Evolutionary conservation across 345 rosid species (phyloP).

Genomic region (Crucihimalaya himalaica): DNA sequence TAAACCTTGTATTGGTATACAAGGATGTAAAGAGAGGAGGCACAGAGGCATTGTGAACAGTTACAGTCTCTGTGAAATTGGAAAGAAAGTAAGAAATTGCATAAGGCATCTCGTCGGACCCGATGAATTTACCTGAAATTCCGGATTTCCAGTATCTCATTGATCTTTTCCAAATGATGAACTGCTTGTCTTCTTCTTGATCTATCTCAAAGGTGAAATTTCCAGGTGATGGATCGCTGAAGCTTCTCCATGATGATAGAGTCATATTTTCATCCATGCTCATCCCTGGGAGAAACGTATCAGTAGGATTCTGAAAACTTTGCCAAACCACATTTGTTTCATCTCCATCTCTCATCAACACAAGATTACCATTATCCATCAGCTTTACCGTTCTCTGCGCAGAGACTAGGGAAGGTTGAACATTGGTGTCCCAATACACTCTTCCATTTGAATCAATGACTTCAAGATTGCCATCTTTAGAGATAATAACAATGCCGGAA

Average conservation of each 20-base stretch:
- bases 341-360: conserved; percentile 34
- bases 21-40: conserved; percentile 49
- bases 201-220: conserved; percentile 50
- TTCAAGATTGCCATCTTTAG: conserved; percentile 40
- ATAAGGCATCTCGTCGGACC: conserved; percentile 44
- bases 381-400: conserved; percentile 31
- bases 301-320: conserved; percentile 56
- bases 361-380: conserved; percentile 49
- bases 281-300: conserved; percentile 69
- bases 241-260: conserved; percentile 57
- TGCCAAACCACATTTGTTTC: conserved; percentile 41
- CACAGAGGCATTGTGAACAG: conserved; percentile 46
- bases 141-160: conserved; percentile 54
- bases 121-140: conserved; percentile 41
- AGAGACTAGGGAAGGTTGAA: conserved; percentile 15
- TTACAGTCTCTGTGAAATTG: conserved; percentile 43
- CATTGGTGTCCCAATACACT: conserved; percentile 31
- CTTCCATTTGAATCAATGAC: conserved; percentile 39
- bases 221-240: conserved; percentile 61
- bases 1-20: conserved; percentile 43
- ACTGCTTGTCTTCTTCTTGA: conserved; percentile 47
- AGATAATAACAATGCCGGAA: conserved; percentile 16
- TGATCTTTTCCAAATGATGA: conserved; percentile 42
- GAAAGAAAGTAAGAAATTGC: conserved; percentile 47
- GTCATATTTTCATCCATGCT: conserved; percentile 41